Evolutionary conservation across 176 grass and related monocot genomes (phyloP).

Genomic region (Elymus sibiricus): DNA sequence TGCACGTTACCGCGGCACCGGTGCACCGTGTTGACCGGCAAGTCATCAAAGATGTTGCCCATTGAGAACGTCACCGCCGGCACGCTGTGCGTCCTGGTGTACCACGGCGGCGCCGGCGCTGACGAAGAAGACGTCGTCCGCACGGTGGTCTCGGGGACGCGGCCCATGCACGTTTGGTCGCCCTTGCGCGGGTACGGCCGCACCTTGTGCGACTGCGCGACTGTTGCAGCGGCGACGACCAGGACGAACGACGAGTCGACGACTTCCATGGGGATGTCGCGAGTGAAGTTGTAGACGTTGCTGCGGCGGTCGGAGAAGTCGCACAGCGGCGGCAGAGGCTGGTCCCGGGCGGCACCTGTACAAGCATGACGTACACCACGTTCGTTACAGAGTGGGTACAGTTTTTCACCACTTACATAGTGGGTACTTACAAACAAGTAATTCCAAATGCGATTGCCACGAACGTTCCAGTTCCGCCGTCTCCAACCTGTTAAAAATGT

Average conservation of each 20-base stretch:
- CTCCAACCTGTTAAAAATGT: too few relatives aligned
- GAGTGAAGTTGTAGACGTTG: constrained; percentile 60
- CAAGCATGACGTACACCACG: too few relatives aligned
- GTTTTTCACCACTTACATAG: too few relatives aligned
- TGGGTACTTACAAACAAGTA: too few relatives aligned
- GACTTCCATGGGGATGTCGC: constrained; percentile 67
- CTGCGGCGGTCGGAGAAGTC: constrained; percentile 62
- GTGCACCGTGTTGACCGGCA: constrained; percentile 55
- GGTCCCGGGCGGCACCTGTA: not conserved
- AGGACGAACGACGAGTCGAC: constrained; percentile 52
- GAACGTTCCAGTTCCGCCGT: not conserved
- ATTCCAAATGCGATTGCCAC: too few relatives aligned
- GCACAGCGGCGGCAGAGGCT: constrained; percentile 29
- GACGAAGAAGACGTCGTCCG: not conserved
- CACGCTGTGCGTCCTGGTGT: constrained; percentile 20
- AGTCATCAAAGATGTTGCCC: constrained; percentile 97
- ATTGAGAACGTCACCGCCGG: constrained; percentile 67
- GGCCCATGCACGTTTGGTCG: constrained; percentile 46
- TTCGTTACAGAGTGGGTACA: too few relatives aligned
- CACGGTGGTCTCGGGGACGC: constrained; percentile 48
- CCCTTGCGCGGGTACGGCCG: constrained; percentile 88
- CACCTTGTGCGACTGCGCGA: constrained; percentile 27
- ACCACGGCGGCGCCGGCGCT: constrained; percentile 26
- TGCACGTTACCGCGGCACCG: constrained; percentile 55
- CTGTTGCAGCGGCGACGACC: constrained; percentile 24